Conservation (phyloP, 2,329 filamentous ascomycete species). For the Monosporascus sp. region DNA sequence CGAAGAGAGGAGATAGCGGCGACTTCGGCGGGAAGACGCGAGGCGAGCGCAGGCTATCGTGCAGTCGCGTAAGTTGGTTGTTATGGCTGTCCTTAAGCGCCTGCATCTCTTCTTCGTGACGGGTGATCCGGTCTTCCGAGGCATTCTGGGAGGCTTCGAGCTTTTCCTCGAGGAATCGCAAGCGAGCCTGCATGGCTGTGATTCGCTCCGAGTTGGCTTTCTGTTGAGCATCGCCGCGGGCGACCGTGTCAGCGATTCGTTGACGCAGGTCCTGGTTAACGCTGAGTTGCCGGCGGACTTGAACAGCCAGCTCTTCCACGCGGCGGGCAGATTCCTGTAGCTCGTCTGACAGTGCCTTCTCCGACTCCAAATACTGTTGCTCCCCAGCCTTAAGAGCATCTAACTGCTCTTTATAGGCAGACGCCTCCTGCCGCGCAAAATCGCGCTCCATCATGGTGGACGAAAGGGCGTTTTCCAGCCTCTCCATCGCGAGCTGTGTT, state of each 20-base stretch:
- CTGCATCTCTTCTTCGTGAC: slow-evolving; percentile 81
- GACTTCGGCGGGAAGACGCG: slow-evolving; percentile 52
- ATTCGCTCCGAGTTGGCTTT: slow-evolving; percentile 76
- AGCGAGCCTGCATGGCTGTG: slow-evolving; percentile 72
- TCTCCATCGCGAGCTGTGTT: slow-evolving; percentile 56
- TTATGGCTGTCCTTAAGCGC: slow-evolving; percentile 72
- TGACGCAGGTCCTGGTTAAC: slow-evolving; percentile 69
- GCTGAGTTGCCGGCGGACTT: slow-evolving; percentile 77
- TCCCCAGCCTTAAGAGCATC: slow-evolving; percentile 53
- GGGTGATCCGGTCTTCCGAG: slow-evolving; percentile 76
- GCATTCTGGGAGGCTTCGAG: slow-evolving; percentile 77
- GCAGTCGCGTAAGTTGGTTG: slow-evolving; percentile 69
- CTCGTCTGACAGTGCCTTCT: slow-evolving; percentile 62
- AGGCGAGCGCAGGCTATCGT: slow-evolving; percentile 44
- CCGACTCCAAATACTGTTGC: slow-evolving; percentile 50
- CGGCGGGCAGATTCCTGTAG: slow-evolving; percentile 68
- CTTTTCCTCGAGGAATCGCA: slow-evolving; percentile 78
- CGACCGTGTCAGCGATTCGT: slow-evolving; percentile 73
- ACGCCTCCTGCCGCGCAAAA: slow-evolving; percentile 60
- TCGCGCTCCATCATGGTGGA: slow-evolving; percentile 68
- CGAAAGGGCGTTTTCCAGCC: slow-evolving; percentile 63
- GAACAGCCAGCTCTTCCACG: slow-evolving; percentile 71
- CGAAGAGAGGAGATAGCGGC: slow-evolving; percentile 54
- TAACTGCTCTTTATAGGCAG: slow-evolving; percentile 57
- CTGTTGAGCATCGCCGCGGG: slow-evolving; percentile 79